These are phyloP conservation scores for Phytophthora melonis DNA, from an alignment of 352 stramenopile genomes.

Conservation along the genomic window DNA sequence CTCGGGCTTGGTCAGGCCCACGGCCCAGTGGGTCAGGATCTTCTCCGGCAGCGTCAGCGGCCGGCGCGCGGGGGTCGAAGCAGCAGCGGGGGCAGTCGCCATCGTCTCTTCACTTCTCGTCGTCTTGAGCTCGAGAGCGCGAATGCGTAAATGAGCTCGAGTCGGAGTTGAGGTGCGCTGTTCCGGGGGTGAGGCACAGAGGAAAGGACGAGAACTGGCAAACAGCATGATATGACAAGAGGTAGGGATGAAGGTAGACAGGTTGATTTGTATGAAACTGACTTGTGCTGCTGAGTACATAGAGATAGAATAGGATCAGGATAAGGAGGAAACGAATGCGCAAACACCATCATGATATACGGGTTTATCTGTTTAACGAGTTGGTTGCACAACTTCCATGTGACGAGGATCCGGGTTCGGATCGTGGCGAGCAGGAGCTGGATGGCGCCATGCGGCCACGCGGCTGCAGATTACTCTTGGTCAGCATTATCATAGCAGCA, in stretches of 20 bases:
- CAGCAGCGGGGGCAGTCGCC: slow-evolving; percentile 5
- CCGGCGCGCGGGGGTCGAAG: slow-evolving; percentile 42
- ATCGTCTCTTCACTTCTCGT: slow-evolving; percentile 8
- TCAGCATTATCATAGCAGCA: background rate
- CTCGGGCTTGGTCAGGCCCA: slow-evolving; percentile 73
- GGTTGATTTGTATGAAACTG: slow-evolving; percentile 8
- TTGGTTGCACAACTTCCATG: slow-evolving; percentile 23
- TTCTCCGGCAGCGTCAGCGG: slow-evolving; percentile 86
- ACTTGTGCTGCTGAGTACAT: background rate
- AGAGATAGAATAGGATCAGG: background rate
- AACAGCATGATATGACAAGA: slow-evolving; percentile 13
- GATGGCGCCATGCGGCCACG: background rate
- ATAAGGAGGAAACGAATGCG: slow-evolving; percentile 25
- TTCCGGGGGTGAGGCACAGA: slow-evolving; percentile 39
- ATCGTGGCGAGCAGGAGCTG: background rate
- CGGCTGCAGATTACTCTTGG: background rate
- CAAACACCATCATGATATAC: slow-evolving; percentile 33
- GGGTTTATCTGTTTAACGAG: slow-evolving; percentile 1
- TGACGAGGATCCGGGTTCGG: slow-evolving; percentile 18
- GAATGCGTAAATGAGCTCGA: slow-evolving; percentile 31
- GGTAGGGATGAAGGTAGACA: background rate
- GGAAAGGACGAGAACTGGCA: background rate
- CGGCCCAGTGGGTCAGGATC: slow-evolving; percentile 81
- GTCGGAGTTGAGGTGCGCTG: background rate
- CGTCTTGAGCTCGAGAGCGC: slow-evolving; percentile 2